phyloP scores from a whole-genome alignment of 345 rosid genomes.

The Lepidium africanum region DNA sequence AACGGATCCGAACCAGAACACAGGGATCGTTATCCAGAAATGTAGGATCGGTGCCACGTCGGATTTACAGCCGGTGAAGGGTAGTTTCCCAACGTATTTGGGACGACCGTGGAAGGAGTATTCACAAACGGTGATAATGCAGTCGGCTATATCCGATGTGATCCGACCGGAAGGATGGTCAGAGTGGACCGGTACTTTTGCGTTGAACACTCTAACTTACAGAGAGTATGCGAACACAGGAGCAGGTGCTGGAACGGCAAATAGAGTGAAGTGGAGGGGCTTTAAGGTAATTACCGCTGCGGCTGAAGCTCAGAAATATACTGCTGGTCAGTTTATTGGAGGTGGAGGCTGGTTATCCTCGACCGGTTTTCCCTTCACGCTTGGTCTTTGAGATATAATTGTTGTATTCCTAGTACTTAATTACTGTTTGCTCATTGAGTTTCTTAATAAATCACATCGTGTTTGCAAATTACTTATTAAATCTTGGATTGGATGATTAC shows the following conservation, averaged over 20 bases:
- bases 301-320: conserved; percentile 50
- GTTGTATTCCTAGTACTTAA: background rate
- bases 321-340: conserved; percentile 49
- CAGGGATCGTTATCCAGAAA: conserved; percentile 87
- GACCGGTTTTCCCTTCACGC: conserved; percentile 74
- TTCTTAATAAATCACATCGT: background rate
- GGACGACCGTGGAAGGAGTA: conserved; percentile 94
- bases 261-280: conserved; percentile 72
- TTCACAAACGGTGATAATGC: conserved; percentile 86
- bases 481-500: too few relatives aligned
- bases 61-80: conserved; percentile 42
- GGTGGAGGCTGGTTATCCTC: conserved; percentile 63
- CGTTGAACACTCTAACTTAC: conserved; percentile 54
- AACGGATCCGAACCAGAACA: conserved; percentile 80
- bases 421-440: background rate
- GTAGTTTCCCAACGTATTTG: conserved; percentile 65
- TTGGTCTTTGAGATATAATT: conserved; percentile 34
- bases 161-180: conserved; percentile 70
- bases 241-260: conserved; percentile 61
- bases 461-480: background rate
- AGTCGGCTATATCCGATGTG: conserved; percentile 51
- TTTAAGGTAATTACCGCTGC: conserved; percentile 46
- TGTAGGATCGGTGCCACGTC: conserved; percentile 70
- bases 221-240: conserved; percentile 71
- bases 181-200: conserved; percentile 71